Evolutionary conservation across 331 rosid species (phyloP).

Genomic region (Rosa hybrid): DNA sequence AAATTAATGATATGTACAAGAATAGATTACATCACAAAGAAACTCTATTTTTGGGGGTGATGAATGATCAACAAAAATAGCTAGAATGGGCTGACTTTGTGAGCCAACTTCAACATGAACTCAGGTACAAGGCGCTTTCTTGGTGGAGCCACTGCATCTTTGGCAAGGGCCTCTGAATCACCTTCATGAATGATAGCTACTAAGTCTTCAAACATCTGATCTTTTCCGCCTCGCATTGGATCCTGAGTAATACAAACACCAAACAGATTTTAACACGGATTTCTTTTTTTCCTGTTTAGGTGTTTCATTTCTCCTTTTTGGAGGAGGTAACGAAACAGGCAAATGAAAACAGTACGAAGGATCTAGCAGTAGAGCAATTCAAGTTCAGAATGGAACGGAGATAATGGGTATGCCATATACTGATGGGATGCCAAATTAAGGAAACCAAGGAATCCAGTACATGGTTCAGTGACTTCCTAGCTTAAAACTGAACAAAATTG

Average conservation of each 20-base stretch:
- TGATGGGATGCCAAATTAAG: background rate
- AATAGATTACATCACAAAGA: slow-evolving; percentile 20
- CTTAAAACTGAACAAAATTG: background rate
- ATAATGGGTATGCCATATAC: background rate
- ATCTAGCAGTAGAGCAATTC: background rate
- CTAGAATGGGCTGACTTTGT: slow-evolving; percentile 81
- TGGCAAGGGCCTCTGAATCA: slow-evolving; percentile 69
- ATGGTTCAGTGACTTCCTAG: background rate
- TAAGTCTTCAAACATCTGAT: slow-evolving; percentile 79
- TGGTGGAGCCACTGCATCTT: slow-evolving; percentile 71
- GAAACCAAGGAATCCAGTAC: background rate
- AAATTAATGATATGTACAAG: slow-evolving; percentile 16
- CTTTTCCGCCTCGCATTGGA: slow-evolving; percentile 93
- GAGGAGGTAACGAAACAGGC: background rate
- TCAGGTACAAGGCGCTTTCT: slow-evolving; percentile 96
- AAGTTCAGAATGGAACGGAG: background rate
- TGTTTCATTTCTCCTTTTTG: background rate
- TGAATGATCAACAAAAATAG: slow-evolving; percentile 9
- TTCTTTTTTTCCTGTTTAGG: background rate
- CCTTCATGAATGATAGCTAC: slow-evolving; percentile 64
- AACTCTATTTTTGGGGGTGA: background rate
- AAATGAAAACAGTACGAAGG: background rate
- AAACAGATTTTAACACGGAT: background rate
- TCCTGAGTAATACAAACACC: slow-evolving; percentile 50
- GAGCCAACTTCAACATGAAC: slow-evolving; percentile 86